Evolutionary conservation across 2,329 filamentous ascomycete species (phyloP), one percentile per base, ranked within the genome.

Genomic region (Colletotrichum phormii): DNA sequence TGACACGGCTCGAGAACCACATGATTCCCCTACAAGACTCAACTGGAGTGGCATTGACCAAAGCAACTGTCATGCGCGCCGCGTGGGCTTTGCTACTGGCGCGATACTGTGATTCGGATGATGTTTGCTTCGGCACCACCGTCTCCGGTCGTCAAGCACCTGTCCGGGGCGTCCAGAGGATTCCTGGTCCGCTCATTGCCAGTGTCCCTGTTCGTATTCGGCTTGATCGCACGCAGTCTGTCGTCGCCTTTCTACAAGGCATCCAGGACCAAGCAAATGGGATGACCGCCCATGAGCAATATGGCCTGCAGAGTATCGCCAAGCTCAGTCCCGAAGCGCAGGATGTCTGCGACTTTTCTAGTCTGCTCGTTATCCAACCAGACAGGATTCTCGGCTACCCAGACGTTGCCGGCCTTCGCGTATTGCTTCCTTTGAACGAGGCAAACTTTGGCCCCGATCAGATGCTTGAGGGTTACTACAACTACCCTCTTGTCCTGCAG

Each of bases 11-110:
- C 8, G 42, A 63, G 60, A 54, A 18, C 2, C 24, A 63, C 31
- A 51, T 63, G 13, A 49, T 49, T 54, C 60, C 24, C 4, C 29
- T 53, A 15, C 12, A 46, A 18, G 26, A 63, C 12, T 13, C 18
- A 4, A 4, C 9, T 5, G 18, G 18, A 24, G 57, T n/a, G n/a
- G 22, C 31, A 9, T 31, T 58, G 22, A 66, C 53, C 13, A 66
- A 12, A 53, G 63, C 31, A 12, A 54, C 81, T 6, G 77, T 83
- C 46, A 80, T 86, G 46, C 80, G 82, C 55, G 82, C 82, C 22
- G 84, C 83, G 5, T 86, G 84, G 84, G 82, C 82, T 4, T 67
- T 85, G 13, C 78, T 83, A 1, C 79, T 83, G 0, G 79, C 80
- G 1, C 73, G 81, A 9, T 84, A 84, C 69, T 78, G 82, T 67